Evolutionary conservation across 345 rosid species (phyloP), one percentile per base, ranked within the genome.

Genomic region (Fremontodendron californicum): DNA sequence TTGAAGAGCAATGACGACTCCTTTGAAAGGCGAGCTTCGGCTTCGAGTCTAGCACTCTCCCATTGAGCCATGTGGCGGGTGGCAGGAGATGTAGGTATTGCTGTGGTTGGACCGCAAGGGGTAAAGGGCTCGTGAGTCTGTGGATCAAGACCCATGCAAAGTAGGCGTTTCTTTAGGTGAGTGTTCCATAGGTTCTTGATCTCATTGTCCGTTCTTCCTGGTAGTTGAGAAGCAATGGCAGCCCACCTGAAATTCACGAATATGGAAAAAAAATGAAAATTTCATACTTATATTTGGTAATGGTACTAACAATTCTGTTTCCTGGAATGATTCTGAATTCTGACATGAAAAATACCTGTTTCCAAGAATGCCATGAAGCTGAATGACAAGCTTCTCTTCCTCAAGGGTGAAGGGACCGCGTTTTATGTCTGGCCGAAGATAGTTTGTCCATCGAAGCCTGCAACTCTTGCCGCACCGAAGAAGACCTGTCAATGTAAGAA

Each of bases 121-220:
- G 81, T 23, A 35, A 92, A 74, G 5, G 98, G 96, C 85, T 92
- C 87, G 45, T 93, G 99, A 3, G 96, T 93, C 73, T 69, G 88
- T 6, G 98, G 99, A 75, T 96, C 96, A 37, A 96, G 83, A 69
- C 99, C 98, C 94, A 92, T 83, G 37, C 80, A 76, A 15, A 92
- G 76, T 2, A 93, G 91, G 43, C 97, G 93, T 68, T 96, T 96
- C 85, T 92, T 96, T 74, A 96, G 84, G 81, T 96, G 96, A 19
- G 98, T 96, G 89, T 96, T 96, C 99, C 99, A 96, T 25, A 93
- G 81, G 86, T 96, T 96, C 90, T 96, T 93, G 80, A 96, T 90
- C 89, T 96, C 98, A 39, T 93, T 96, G 81, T 93, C 99, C 35
- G 99, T 96, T 81, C 98, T 90, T 73, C 99, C 99, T 21, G 98